phyloP scores from a whole-genome alignment of 805 yeast species.

The Candida stauntonica region DNA sequence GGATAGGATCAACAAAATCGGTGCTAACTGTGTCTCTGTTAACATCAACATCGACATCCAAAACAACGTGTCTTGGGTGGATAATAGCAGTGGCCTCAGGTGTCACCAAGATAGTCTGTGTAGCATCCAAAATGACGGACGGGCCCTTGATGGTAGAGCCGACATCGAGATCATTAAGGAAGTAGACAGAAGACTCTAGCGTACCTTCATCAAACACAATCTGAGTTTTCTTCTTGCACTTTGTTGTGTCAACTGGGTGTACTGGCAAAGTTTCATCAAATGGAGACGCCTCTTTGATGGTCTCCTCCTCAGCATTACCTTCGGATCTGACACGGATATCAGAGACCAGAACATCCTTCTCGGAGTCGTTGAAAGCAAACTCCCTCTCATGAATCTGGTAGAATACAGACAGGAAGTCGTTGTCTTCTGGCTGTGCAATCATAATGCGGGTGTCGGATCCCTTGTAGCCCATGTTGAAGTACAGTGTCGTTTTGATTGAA shows the following conservation, averaged over 20 bases:
- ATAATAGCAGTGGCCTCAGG: constrained; percentile 35
- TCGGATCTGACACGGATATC: constrained; percentile 33
- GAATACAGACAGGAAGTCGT: constrained; percentile 26
- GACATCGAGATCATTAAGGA: constrained; percentile 26
- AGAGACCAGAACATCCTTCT: constrained; percentile 30
- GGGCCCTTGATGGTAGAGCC: constrained; percentile 36
- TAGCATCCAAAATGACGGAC: constrained; percentile 68
- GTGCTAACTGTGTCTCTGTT: constrained; percentile 37
- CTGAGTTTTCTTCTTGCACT: constrained; percentile 34
- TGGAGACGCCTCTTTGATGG: constrained; percentile 22
- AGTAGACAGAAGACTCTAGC: constrained; percentile 30
- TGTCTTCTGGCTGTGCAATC: constrained; percentile 24
- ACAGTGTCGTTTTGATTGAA: constrained; percentile 23
- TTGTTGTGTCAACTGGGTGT: constrained; percentile 19
- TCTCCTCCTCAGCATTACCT: constrained; percentile 25
- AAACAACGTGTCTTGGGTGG: constrained; percentile 33
- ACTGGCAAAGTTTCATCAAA: constrained; percentile 24
- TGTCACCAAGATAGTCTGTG: constrained; percentile 46
- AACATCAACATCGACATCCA: constrained; percentile 28
- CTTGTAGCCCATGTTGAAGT: constrained; percentile 40
- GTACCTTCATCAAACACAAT: constrained; percentile 29
- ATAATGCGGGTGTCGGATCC: constrained; percentile 46
- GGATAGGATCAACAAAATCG: constrained; percentile 44
- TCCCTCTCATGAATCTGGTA: constrained; percentile 32
- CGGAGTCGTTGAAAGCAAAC: constrained; percentile 34